Conservation (phyloP, 2,329 filamentous ascomycete genomes). For the Leptographium wingfieldii region DNA sequence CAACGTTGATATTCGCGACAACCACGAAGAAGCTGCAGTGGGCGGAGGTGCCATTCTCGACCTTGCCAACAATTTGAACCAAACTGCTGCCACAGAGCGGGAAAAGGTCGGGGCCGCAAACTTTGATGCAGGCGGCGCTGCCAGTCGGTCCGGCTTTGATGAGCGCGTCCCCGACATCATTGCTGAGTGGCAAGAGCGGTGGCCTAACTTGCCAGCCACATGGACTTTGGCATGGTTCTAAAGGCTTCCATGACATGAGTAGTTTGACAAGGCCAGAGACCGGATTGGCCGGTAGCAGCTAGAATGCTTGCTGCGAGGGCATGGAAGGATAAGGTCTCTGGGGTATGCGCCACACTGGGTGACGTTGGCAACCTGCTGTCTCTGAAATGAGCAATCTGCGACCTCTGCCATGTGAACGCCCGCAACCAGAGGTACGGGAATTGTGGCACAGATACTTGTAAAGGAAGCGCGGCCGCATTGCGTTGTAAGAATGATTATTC, state of each 20-base stretch:
- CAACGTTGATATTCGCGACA: conserved; percentile 97
- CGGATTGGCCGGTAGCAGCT: neutral
- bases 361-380: neutral
- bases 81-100: conserved; percentile 65
- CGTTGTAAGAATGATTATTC: too few relatives aligned
- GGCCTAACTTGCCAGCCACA: conserved; percentile 79
- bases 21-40: conserved; percentile 88
- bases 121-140: conserved; percentile 58
- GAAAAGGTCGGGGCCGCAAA: conserved; percentile 47
- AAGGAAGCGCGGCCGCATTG: neutral
- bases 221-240: conserved; percentile 97
- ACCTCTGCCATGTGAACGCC: neutral
- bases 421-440: neutral
- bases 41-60: conserved; percentile 89
- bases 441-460: neutral
- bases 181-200: conserved; percentile 85
- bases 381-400: neutral
- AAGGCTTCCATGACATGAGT: conserved; percentile 11
- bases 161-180: conserved; percentile 87
- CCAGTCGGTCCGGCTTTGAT: conserved; percentile 68
- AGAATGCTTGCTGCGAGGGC: neutral
- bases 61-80: conserved; percentile 73
- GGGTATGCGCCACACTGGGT: neutral
- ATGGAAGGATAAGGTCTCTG: too few relatives aligned
- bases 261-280: neutral